Percentiles rank a stretch among this genome's conserved stretches.
phyloP scores from a whole-genome alignment of 2,329 filamentous ascomycete species.

The Penicillium sp. region DNA sequence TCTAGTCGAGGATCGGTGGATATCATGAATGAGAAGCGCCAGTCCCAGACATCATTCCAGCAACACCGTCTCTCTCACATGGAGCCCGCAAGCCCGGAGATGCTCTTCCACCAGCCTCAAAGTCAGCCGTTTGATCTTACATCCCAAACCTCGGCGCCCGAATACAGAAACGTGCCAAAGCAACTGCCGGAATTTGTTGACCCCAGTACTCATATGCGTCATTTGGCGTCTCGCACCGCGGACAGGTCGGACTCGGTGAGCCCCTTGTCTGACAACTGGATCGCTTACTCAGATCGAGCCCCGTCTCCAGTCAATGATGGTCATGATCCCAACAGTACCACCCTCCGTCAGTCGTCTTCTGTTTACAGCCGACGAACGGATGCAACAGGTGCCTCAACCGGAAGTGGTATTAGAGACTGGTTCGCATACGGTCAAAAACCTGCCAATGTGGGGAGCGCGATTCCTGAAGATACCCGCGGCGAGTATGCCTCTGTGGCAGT shows the following conservation, averaged over 20 bases:
- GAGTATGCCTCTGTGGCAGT: conserved; percentile 38
- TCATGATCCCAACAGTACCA: conserved; percentile 19
- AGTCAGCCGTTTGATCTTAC: conserved; percentile 31
- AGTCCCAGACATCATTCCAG: conserved; percentile 51
- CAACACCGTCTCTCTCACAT: conserved; percentile 31
- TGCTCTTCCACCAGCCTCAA: conserved; percentile 27
- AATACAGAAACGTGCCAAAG: conserved; percentile 26
- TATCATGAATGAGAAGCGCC: conserved; percentile 42
- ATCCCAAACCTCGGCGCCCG: conserved; percentile 26
- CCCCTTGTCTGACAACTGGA: conserved; percentile 43
- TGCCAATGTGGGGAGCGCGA: conserved; percentile 28
- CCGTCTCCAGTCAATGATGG: conserved; percentile 28
- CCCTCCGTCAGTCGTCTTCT: conserved; percentile 34
- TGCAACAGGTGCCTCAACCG: conserved; percentile 23
- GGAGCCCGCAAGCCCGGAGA: conserved; percentile 31
- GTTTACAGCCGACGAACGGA: conserved; percentile 31
- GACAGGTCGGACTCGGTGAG: conserved; percentile 35
- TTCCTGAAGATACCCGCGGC: conserved; percentile 35
- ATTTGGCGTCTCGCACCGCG: conserved; percentile 28
- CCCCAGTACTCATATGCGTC: conserved; percentile 30
- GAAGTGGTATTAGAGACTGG: conserved; percentile 35
- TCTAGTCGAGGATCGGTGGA: conserved; percentile 53
- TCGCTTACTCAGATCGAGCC: conserved; percentile 37
- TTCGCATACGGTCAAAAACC: conserved; percentile 31
- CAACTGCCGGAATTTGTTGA: conserved; percentile 32